These are phyloP conservation scores for Coemansia guatemalensis DNA, from an alignment of 192 early-diverging fungal species.

Conservation along the genomic window DNA sequence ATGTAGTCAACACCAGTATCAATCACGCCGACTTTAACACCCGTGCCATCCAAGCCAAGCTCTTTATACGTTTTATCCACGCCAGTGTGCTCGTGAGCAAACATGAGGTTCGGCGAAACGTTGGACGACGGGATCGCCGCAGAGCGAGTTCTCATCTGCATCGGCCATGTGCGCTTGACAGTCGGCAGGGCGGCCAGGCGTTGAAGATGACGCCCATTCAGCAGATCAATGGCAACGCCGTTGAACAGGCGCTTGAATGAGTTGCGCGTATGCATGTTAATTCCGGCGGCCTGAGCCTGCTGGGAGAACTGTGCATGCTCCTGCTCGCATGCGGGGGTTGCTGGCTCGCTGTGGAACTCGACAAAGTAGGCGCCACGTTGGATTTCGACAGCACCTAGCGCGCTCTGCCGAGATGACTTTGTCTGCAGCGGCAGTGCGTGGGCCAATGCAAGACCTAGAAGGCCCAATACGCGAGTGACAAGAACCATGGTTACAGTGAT, in stretches of 20 bases:
- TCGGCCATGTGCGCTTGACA: conserved; percentile 50
- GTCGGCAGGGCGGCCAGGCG: conserved; percentile 27
- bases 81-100: conserved; percentile 59
- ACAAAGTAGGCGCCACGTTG: conserved; percentile 43
- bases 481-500: conserved; percentile 5
- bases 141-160: conserved; percentile 45
- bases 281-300: conserved; percentile 22
- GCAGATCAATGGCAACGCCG: conserved; percentile 48
- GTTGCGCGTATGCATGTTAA: conserved; percentile 32
- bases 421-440: conserved; percentile 17
- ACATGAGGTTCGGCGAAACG: conserved; percentile 46
- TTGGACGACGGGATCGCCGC: conserved; percentile 42
- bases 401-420: not conserved
- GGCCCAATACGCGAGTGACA: conserved; percentile 4
- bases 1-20: conserved; percentile 56
- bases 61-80: conserved; percentile 55
- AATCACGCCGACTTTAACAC: conserved; percentile 54
- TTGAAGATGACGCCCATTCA: conserved; percentile 31
- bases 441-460: conserved; percentile 11
- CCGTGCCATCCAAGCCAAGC: conserved; percentile 62
- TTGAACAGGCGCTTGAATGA: conserved; percentile 51
- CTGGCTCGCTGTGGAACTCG: conserved; percentile 48
- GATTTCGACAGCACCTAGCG: conserved; percentile 12
- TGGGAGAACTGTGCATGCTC: conserved; percentile 33
- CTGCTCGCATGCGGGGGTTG: conserved; percentile 23